These are phyloP conservation scores for Periconia macrospinosa DNA, from an alignment of 2,329 filamentous ascomycete species.

Conservation along the genomic window DNA sequence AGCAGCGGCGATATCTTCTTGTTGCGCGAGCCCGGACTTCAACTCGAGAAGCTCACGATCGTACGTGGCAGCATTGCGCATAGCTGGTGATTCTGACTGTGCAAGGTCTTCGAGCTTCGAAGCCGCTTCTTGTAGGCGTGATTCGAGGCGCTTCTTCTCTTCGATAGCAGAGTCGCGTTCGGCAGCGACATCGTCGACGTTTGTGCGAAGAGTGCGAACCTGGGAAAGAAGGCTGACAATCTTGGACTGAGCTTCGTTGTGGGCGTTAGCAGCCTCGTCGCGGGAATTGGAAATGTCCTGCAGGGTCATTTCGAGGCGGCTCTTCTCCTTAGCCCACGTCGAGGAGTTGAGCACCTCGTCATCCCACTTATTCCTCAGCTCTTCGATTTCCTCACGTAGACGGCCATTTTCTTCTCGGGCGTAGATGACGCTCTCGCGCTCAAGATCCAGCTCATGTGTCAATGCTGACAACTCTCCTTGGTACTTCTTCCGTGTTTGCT, in stretches of 20 bases:
- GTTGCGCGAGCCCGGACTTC: slow-evolving; percentile 84
- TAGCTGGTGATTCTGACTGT: slow-evolving; percentile 79
- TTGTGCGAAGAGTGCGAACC: slow-evolving; percentile 79
- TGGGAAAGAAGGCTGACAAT: slow-evolving; percentile 89
- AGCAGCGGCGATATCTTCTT: slow-evolving; percentile 88
- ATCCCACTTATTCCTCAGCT: slow-evolving; percentile 94
- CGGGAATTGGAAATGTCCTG: slow-evolving; percentile 87
- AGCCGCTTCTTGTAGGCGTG: slow-evolving; percentile 82
- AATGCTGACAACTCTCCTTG: slow-evolving; percentile 88
- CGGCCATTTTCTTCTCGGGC: slow-evolving; percentile 81
- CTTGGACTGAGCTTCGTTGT: slow-evolving; percentile 93
- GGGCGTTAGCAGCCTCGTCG: slow-evolving; percentile 88
- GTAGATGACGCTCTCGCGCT: slow-evolving; percentile 86
- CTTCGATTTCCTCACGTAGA: slow-evolving; percentile 93
- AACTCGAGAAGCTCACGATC: slow-evolving; percentile 89
- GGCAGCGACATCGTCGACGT: slow-evolving; percentile 80
- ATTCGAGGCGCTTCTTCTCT: slow-evolving; percentile 88
- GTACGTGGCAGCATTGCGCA: slow-evolving; percentile 85
- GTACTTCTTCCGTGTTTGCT: slow-evolving; percentile 97
- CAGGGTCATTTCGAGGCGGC: slow-evolving; percentile 84
- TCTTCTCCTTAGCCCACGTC: slow-evolving; percentile 98
- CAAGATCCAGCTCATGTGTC: slow-evolving; percentile 89
- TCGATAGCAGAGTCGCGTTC: slow-evolving; percentile 83
- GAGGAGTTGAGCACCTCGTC: slow-evolving; percentile 97
- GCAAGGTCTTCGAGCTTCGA: slow-evolving; percentile 85